Evolutionary conservation across 768 basidiomycete species (phyloP).

Genomic region (Candolleomyces efflorescens): DNA sequence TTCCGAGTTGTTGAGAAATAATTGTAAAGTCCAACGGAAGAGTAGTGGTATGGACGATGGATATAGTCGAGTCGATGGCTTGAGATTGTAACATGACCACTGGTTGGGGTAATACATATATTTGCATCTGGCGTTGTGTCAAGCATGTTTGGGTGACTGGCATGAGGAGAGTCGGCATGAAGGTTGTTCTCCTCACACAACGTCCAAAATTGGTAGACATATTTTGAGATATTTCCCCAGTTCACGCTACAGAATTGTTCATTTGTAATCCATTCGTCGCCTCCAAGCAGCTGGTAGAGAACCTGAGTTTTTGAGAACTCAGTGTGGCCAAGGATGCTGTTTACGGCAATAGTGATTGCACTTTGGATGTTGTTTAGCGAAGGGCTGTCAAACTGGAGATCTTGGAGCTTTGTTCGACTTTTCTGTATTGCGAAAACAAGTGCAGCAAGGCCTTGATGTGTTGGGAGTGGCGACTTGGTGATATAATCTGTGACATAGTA

Average conservation of each 20-base stretch:
- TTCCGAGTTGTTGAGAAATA: background rate
- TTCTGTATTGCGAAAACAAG: background rate
- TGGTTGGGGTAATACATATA: background rate
- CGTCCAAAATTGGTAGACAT: background rate
- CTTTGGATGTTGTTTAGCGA: background rate
- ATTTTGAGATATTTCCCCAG: background rate
- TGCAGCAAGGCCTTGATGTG: background rate
- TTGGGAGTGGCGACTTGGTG: background rate
- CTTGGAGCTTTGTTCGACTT: background rate
- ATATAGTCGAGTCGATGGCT: background rate
- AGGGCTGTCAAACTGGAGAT: background rate
- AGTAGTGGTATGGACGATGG: background rate
- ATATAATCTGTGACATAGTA: constrained; percentile 2
- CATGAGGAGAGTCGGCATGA: too few species aligned
- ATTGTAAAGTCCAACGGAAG: background rate
- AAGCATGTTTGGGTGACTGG: too few species aligned
- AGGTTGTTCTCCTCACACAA: background rate
- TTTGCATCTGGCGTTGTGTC: background rate
- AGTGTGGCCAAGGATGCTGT: background rate
- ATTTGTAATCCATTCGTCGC: background rate
- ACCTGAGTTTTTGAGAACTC: background rate
- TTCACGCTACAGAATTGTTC: background rate
- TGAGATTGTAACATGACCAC: background rate
- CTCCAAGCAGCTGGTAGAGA: background rate
- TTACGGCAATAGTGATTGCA: background rate